Base-by-base conservation (phyloP, 2,329 filamentous ascomycete species). In the Trichoderma semiorbis region DNA sequence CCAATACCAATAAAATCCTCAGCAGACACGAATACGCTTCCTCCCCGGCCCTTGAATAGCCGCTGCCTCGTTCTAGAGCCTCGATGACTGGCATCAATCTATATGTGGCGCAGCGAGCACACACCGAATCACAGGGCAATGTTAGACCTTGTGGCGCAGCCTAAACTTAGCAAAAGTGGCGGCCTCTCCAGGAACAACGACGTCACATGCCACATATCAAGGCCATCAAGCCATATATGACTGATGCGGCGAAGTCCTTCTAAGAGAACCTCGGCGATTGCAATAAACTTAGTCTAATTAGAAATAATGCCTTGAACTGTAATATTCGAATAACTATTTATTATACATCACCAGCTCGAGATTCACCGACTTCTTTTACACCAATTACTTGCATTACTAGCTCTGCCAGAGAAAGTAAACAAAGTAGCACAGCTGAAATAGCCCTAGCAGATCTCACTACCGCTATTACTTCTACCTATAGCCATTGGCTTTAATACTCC, bases 41-140 rank as follows among this genome's bases (percentile, higher is more conserved):
- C 28, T 24, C 7, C 21, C 21, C 18, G 21, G 11, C n/a, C 67
- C 67, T 69, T 60, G 57, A 69, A 69, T 69, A 69, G n/a, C 57
- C 67, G 39, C n/a, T 6, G n/a, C 14, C 11, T 24, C 36, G 18
- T 32, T 58, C 24, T 12, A n/a, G 32, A 24, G 21, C n/a, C 30
- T 36, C 32, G 16, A 24, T 36, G 55, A 24, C 53, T 61, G 39
- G 21, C 24, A 21, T 53, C 21, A 14, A 53, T 24, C n/a, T 62
- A 28, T 69, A 50, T 61, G 67, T 69, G 67, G 67, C 67, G 67
- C 67, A 69, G 67, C 67, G n/a, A 26, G 16, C n/a, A 7, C 18
- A 53, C 67, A 53, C 28, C 39, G 57, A 62, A 60, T 60, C 55
- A 30, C 65, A 66, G n/a, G 65, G 28, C 30, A 10, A 61, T n/a